Base-by-base conservation (phyloP, 441 rosid genomes). In the Gossypium lobatum region DNA sequence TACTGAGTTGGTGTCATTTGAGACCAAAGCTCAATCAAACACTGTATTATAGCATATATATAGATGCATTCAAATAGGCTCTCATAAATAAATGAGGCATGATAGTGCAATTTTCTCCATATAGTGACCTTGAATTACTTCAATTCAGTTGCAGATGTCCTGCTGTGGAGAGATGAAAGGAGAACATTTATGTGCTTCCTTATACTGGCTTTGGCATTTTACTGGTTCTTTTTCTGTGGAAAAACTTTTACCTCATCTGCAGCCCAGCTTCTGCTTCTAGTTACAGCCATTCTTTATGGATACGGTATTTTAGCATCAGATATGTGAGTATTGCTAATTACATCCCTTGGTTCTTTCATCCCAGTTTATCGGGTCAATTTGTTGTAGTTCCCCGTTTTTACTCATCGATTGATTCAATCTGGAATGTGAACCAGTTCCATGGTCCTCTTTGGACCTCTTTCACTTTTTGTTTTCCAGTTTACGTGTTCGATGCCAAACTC, bases 101-200 rank as follows among this genome's bases (percentile, higher is more conserved):
- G 48, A 53, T 18, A 54, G 4, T 70, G 48, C 73, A 70, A 34
- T 31, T 28, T 50, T 69, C 4, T 58, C 61, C 58, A 28, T 69
- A 70, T 64, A 21, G 18, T 65, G 46, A 25, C 39, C 54, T 74
- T 79, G 58, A 71, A 66, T 58, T 78, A 37, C 81, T 75, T 66
- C 45, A 2, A 53, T 87, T 86, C 95, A 95, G 99, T 89, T 83
- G 91, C 95, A 13, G 89, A 89, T 58, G 80, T 95, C 82, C 89
- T 91, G 70, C 89, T 95, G 39, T 95, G 99, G 99, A 93, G 97
- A 84, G 91, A 95, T 76, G 91, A 91, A 87, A 95, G 87, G 89
- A 82, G 74, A 83, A 88, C 99, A 72, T 91, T 93, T 70, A 52
- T 83, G 6, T 91, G 80, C 82, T 91, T 93, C 72, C 74, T 91